phyloP scores from a whole-genome alignment of 176 grass and related monocot genomes.

The Poa annua region DNA sequence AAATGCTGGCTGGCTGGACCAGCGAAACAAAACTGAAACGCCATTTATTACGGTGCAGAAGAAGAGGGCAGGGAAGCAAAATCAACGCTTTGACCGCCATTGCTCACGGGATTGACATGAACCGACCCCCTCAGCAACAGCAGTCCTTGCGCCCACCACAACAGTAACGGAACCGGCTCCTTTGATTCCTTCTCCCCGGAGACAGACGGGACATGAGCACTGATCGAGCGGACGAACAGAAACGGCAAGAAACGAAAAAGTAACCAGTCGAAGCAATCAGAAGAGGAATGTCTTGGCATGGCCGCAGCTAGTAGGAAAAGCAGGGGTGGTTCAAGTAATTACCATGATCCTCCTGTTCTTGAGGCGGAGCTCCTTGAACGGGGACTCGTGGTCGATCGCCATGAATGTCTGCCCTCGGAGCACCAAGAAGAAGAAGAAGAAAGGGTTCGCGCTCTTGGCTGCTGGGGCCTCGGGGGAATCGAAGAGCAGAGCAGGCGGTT shows the following conservation, averaged over 20 bases:
- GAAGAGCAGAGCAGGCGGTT: neutral
- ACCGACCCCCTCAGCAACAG: neutral
- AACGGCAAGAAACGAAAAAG: neutral
- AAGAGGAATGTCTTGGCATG: neutral
- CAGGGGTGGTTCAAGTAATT: neutral
- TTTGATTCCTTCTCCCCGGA: neutral
- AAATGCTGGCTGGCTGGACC: neutral
- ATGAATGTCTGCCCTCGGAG: constrained; percentile 11
- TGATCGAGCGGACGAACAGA: neutral
- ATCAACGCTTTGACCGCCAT: constrained; percentile 30
- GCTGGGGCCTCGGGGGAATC: neutral
- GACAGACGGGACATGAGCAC: neutral
- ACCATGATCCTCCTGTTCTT: constrained; percentile 84
- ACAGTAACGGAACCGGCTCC: constrained; percentile 17
- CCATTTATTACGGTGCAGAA: neutral
- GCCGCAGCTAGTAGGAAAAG: neutral
- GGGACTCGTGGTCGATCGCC: constrained; percentile 81
- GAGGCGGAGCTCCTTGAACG: constrained; percentile 69
- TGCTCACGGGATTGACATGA: neutral
- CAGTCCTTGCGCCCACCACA: neutral
- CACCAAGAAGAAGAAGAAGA: neutral
- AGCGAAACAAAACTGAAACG: neutral
- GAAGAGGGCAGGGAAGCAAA: neutral
- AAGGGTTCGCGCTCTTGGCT: neutral
- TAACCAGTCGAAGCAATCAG: neutral